Evolutionary conservation across 306 rosid species (phyloP).

Genomic region (Rosa lucieae): DNA sequence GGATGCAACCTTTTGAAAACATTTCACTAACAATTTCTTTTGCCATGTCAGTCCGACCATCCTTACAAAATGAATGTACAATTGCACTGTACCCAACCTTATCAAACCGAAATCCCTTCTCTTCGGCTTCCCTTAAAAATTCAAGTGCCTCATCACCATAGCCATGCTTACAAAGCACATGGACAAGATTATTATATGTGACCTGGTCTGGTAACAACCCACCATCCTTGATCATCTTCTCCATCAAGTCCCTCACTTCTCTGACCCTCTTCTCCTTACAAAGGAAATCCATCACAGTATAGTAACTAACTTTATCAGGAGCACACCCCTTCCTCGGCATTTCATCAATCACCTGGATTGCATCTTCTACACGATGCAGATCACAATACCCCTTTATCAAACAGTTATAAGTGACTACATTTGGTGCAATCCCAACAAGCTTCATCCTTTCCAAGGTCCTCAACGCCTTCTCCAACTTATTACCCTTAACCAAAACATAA

Average conservation of each 20-base stretch:
- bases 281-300: conserved; percentile 70
- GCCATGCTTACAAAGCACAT: conserved; percentile 66
- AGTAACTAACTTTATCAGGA: conserved; percentile 86
- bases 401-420: conserved; percentile 67
- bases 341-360: conserved; percentile 60
- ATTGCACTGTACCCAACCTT: conserved; percentile 85
- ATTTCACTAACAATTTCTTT: conserved; percentile 67
- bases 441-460: conserved; percentile 63
- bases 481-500: conserved; percentile 66
- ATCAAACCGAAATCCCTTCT: conserved; percentile 60
- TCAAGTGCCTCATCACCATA: conserved; percentile 69
- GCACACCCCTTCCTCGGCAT: conserved; percentile 64
- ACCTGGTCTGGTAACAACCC: conserved; percentile 70
- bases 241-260: conserved; percentile 58
- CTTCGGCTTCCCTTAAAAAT: conserved; percentile 76
- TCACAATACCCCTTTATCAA: conserved; percentile 87
- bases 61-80: conserved; percentile 74
- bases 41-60: conserved; percentile 57
- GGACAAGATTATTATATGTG: conserved; percentile 76
- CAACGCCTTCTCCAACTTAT: conserved; percentile 63
- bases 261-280: conserved; percentile 62
- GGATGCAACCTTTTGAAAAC: conserved; percentile 65
- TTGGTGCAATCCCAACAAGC: conserved; percentile 60
- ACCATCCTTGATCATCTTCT: conserved; percentile 51
- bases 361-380: conserved; percentile 48